These are phyloP conservation scores for Sporisorium exsertum DNA, from an alignment of 1,284 basidiomycete species.

Conservation along the genomic window DNA sequence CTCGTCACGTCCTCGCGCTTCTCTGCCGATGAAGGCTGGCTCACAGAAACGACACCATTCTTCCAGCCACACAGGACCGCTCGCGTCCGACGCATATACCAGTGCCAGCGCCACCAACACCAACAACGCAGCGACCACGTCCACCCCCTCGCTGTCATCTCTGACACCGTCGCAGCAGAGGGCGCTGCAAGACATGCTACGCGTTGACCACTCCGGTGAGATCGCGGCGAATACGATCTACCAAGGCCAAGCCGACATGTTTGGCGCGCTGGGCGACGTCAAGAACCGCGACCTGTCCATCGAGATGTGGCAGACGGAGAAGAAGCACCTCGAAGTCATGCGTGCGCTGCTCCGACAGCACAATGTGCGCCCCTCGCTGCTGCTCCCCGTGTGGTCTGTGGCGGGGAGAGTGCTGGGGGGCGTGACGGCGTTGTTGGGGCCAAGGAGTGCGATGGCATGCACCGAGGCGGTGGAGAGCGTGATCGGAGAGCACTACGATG, in stretches of 20 bases:
- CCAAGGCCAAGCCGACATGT: slow-evolving; percentile 66
- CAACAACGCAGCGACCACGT: slow-evolving; percentile 21
- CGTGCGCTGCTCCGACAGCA: slow-evolving; percentile 86
- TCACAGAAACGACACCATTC: slow-evolving; percentile 26
- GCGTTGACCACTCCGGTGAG: slow-evolving; percentile 68
- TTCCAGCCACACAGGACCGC: slow-evolving; percentile 11
- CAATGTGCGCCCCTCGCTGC: slow-evolving; percentile 81
- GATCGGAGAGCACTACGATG: slow-evolving; percentile 97
- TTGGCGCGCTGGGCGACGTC: slow-evolving; percentile 54
- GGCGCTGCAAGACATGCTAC: slow-evolving; percentile 61
- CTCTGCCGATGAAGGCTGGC: too few relatives aligned
- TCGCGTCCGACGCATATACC: slow-evolving; percentile 58
- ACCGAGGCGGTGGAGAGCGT: slow-evolving; percentile 98
- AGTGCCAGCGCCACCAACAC: background rate
- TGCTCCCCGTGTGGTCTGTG: slow-evolving; percentile 85
- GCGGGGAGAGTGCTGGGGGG: slow-evolving; percentile 88
- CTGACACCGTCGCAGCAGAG: slow-evolving; percentile 46
- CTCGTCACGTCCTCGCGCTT: background rate
- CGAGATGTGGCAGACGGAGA: slow-evolving; percentile 98
- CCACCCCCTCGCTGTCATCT: slow-evolving; percentile 40
- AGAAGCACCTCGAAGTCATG: slow-evolving; percentile 88
- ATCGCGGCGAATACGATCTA: slow-evolving; percentile 69
- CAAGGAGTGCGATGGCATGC: slow-evolving; percentile 95
- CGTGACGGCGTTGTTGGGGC: slow-evolving; percentile 86
- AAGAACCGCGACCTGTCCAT: slow-evolving; percentile 70